These are phyloP conservation scores for Rhodotorula sp. DNA, from an alignment of 1,284 basidiomycete species.

Conservation along the genomic window DNA sequence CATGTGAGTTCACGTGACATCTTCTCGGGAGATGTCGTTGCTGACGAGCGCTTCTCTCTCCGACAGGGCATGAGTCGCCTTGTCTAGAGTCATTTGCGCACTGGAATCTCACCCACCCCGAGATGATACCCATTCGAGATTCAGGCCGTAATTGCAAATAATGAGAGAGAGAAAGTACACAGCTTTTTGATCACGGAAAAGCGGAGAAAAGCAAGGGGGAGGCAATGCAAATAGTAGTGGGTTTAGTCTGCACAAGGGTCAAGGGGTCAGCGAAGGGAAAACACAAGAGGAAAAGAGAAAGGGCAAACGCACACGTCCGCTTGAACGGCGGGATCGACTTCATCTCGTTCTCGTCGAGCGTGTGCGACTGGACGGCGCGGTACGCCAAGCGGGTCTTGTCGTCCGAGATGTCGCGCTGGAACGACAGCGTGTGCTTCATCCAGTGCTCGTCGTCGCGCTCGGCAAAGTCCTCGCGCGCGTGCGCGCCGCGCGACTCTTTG, in stretches of 20 bases:
- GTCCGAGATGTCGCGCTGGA: constrained; percentile 67
- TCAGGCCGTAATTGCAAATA: background rate
- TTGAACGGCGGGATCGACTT: constrained; percentile 55
- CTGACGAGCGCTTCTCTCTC: no score
- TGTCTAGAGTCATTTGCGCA: no score
- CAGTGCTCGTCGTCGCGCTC: constrained; percentile 68
- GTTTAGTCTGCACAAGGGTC: constrained; percentile 4
- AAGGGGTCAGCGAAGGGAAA: background rate
- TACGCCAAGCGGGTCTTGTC: constrained; percentile 89
- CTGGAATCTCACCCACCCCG: background rate
- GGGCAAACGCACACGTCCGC: constrained; percentile 26
- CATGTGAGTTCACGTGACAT: constrained; percentile 37
- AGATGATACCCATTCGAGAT: background rate
- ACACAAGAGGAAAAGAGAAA: background rate
- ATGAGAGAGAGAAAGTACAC: background rate
- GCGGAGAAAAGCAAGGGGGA: background rate
- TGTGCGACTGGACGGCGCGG: constrained; percentile 77
- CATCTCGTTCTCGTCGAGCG: constrained; percentile 95
- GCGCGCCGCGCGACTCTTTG: constrained; percentile 95
- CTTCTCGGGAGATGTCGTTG: no score
- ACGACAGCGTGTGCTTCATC: constrained; percentile 60
- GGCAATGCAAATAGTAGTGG: background rate
- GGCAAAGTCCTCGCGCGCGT: constrained; percentile 94
- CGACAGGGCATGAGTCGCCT: constrained; percentile 9
- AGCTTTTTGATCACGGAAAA: background rate